These are phyloP conservation scores for Coemansia sp. DNA, from an alignment of 371 early-diverging fungal genomes.

Conservation along the genomic window DNA sequence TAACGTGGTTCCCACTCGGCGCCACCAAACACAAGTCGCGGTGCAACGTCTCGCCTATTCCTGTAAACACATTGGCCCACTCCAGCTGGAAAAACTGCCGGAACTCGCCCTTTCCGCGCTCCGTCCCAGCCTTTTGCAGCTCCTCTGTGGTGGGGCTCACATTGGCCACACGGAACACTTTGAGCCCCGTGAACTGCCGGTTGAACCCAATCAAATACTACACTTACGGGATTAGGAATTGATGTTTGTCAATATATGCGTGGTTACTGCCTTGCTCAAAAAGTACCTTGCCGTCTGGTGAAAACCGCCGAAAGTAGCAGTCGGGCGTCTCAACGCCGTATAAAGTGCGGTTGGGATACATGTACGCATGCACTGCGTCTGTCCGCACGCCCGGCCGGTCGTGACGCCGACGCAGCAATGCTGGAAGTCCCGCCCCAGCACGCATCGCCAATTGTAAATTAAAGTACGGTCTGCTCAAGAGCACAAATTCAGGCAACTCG, in stretches of 20 bases:
- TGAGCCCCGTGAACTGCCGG: constrained; percentile 40
- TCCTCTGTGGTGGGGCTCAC: constrained; percentile 30
- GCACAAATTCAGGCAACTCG: too few relatives aligned
- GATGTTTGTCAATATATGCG: background rate
- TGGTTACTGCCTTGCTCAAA: background rate
- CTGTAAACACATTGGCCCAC: constrained; percentile 36
- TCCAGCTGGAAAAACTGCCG: constrained; percentile 42
- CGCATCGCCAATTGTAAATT: too few relatives aligned
- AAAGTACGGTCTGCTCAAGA: too few relatives aligned
- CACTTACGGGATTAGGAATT: too few relatives aligned
- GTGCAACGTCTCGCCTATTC: constrained; percentile 38
- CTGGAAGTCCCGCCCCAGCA: constrained; percentile 13
- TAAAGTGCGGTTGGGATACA: constrained; percentile 50
- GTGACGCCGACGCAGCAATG: constrained; percentile 28
- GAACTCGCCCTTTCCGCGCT: constrained; percentile 38
- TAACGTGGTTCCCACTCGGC: constrained; percentile 23
- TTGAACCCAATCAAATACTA: constrained; percentile 47
- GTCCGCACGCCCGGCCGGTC: background rate
- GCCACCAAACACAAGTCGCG: constrained; percentile 50
- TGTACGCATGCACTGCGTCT: constrained; percentile 13
- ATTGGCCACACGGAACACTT: constrained; percentile 26
- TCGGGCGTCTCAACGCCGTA: constrained; percentile 51
- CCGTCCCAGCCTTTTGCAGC: constrained; percentile 13
- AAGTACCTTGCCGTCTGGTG: constrained; percentile 51
- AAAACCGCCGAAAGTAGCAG: constrained; percentile 51